phyloP scores from a whole-genome alignment of 768 basidiomycete species.

The Suillus ampliporus region DNA sequence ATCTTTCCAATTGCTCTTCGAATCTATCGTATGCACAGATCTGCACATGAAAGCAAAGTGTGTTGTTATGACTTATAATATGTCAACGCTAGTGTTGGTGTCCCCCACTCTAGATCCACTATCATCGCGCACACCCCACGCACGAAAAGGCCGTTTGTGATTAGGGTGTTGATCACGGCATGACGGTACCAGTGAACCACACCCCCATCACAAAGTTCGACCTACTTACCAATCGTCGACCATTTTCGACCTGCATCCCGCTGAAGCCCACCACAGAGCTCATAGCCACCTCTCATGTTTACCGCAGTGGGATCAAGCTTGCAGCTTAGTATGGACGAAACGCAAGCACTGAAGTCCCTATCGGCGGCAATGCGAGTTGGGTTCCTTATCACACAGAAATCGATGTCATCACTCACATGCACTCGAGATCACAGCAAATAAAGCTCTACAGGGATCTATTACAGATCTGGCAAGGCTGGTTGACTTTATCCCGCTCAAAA shows the following conservation, averaged over 20 bases:
- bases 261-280: not conserved
- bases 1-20: too few relatives aligned
- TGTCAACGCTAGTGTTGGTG: too few relatives aligned
- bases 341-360: not conserved
- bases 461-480: not conserved
- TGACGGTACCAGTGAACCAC: not conserved
- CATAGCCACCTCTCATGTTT: not conserved
- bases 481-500: not conserved
- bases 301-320: not conserved
- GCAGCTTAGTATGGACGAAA: not conserved
- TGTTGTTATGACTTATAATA: too few relatives aligned
- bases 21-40: too few relatives aligned
- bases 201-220: not conserved
- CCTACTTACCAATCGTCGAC: not conserved
- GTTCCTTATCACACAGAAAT: not conserved
- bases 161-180: conserved; percentile 3
- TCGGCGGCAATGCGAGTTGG: not conserved
- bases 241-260: not conserved
- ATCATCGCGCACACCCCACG: too few relatives aligned
- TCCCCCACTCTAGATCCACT: too few relatives aligned
- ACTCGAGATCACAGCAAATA: not conserved
- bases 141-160: too few relatives aligned
- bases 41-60: too few relatives aligned
- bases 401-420: not conserved
- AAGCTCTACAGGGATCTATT: not conserved